These are phyloP conservation scores for Chaetomium fimeti DNA, from an alignment of 495 filamentous ascomycete genomes.

Conservation along the genomic window DNA sequence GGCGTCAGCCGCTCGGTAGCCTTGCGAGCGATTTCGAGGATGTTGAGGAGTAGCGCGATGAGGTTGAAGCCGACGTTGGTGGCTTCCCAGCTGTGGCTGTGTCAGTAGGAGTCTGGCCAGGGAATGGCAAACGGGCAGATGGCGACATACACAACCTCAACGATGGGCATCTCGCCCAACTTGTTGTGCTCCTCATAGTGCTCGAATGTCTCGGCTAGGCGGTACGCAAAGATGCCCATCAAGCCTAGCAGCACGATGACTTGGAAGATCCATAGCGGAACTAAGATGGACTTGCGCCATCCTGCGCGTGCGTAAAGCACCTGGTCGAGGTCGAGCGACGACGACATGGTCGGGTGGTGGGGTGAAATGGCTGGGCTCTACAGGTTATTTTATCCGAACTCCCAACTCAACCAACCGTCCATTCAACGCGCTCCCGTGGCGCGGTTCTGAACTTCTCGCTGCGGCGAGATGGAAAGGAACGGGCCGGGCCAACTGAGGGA, in stretches of 20 bases:
- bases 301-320: conserved; percentile 43
- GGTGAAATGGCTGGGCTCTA: too few species aligned
- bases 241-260: conserved; percentile 40
- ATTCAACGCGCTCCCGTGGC: conserved; percentile 2
- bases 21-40: conserved; percentile 42
- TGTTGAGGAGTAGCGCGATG: conserved; percentile 42
- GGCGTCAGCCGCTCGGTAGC: conserved; percentile 48
- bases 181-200: conserved; percentile 41
- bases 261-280: conserved; percentile 45
- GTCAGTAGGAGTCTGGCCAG: neutral
- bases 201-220: conserved; percentile 44
- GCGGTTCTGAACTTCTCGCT: neutral
- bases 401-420: neutral
- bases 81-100: conserved; percentile 44
- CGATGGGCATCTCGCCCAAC: conserved; percentile 38
- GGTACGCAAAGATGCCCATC: conserved; percentile 51
- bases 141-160: conserved; percentile 49
- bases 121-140: neutral
- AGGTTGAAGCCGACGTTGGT: conserved; percentile 46
- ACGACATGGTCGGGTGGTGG: conserved; percentile 11
- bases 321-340: conserved; percentile 42
- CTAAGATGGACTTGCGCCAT: conserved; percentile 43
- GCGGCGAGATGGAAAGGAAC: neutral
- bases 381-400: too few species aligned
- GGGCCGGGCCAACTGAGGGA: neutral